phyloP scores from a whole-genome alignment of 495 filamentous ascomycete species.

The Bathelium albidoporum region DNA sequence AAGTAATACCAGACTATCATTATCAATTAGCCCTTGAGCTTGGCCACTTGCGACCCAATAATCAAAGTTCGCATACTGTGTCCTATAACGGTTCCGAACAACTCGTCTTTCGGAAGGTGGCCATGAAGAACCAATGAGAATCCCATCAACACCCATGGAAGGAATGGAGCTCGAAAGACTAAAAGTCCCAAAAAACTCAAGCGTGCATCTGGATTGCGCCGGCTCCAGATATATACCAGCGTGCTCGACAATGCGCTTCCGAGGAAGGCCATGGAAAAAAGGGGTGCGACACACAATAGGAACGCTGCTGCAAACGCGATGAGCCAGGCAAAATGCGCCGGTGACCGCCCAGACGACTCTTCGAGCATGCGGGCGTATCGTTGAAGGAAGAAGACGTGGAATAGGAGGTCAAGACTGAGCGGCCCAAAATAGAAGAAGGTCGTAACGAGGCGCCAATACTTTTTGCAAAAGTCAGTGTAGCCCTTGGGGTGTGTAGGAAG shows the following conservation, averaged over 20 bases:
- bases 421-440: conserved; percentile 97
- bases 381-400: conserved; percentile 98
- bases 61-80: conserved; percentile 44
- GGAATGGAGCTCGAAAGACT: conserved; percentile 85
- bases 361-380: conserved; percentile 93
- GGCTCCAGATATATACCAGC: conserved; percentile 96
- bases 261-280: conserved; percentile 81
- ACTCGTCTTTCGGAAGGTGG: conserved; percentile 84
- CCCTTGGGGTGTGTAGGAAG: neutral
- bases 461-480: conserved; percentile 8
- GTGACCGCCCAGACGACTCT: conserved; percentile 78
- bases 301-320: conserved; percentile 71
- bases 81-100: conserved; percentile 84
- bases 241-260: conserved; percentile 81
- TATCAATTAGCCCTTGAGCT: conserved; percentile 9
- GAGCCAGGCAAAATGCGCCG: conserved; percentile 91
- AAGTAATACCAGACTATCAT: conserved; percentile 87
- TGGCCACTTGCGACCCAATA: neutral
- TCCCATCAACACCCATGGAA: conserved; percentile 92
- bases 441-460: conserved; percentile 94
- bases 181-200: conserved; percentile 84
- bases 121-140: conserved; percentile 82
- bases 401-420: conserved; percentile 85
- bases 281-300: conserved; percentile 69
- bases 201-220: conserved; percentile 82